These are phyloP conservation scores for Cryptococcus hybrid DNA, from an alignment of 1,284 basidiomycete species.

Conservation along the genomic window DNA sequence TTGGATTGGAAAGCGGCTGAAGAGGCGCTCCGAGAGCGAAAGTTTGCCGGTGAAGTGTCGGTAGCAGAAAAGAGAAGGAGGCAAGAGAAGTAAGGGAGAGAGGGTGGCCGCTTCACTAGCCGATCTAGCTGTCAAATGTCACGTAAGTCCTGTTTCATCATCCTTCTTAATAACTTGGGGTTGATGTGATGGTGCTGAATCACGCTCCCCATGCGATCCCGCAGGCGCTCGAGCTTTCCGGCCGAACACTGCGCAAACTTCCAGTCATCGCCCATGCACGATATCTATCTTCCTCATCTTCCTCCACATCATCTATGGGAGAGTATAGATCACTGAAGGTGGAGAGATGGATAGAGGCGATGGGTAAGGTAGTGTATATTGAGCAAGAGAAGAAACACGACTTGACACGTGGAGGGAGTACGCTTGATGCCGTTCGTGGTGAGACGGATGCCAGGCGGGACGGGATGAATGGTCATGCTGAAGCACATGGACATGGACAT, in stretches of 20 bases:
- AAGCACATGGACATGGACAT: neutral
- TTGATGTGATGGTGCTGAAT: neutral
- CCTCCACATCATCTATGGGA: conserved; percentile 6
- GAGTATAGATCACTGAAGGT: conserved; percentile 9
- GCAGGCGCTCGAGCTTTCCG: conserved; percentile 75
- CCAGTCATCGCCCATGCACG: conserved; percentile 88
- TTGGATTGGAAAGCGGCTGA: conserved; percentile 5
- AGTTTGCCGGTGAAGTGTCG: neutral
- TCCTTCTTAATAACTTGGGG: neutral
- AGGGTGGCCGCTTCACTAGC: conserved; percentile 61
- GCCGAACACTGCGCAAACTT: conserved; percentile 80
- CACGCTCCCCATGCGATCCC: neutral
- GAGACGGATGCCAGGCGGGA: neutral
- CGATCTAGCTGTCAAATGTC: conserved; percentile 66
- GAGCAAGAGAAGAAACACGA: conserved; percentile 22
- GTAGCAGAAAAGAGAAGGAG: neutral
- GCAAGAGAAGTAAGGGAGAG: conserved; percentile 12
- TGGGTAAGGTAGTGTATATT: conserved; percentile 64
- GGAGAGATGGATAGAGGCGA: conserved; percentile 55
- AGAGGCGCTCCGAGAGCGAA: conserved; percentile 3
- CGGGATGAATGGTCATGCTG: no score
- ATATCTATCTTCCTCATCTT: conserved; percentile 57
- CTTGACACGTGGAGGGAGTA: neutral
- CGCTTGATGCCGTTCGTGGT: neutral
- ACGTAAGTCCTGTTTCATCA: conserved; percentile 55